These are phyloP conservation scores for Parasarocladium wereldwijsianum DNA, from an alignment of 2,329 filamentous ascomycete genomes.

Conservation along the genomic window DNA sequence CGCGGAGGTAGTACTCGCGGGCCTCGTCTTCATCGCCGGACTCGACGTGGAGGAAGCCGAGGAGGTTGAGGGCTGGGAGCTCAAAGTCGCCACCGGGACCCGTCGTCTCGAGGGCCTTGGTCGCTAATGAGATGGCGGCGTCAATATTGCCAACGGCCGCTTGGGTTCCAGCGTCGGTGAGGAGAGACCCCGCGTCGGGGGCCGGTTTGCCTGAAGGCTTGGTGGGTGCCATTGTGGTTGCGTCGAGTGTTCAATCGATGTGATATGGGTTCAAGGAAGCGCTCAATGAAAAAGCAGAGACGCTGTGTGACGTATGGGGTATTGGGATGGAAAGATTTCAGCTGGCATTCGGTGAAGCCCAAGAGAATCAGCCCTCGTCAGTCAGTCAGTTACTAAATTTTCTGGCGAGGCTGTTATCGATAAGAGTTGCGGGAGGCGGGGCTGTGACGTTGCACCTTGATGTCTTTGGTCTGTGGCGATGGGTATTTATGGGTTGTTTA, in stretches of 20 bases:
- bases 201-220: slow-evolving; percentile 22
- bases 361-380: neutral
- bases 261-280: slow-evolving; percentile 3
- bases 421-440: slow-evolving; percentile 3
- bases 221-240: slow-evolving; percentile 24
- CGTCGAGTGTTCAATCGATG: neutral
- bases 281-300: too few species aligned
- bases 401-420: slow-evolving; percentile 6
- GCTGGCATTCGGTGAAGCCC: neutral
- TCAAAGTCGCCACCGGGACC: slow-evolving; percentile 32
- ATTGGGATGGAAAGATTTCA: neutral
- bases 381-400: slow-evolving; percentile 6
- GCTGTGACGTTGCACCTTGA: neutral
- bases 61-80: slow-evolving; percentile 55
- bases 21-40: slow-evolving; percentile 68
- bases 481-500: too few species aligned
- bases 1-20: slow-evolving; percentile 54
- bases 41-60: slow-evolving; percentile 73
- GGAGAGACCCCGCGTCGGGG: slow-evolving; percentile 16
- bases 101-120: slow-evolving; percentile 26
- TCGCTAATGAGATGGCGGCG: slow-evolving; percentile 23
- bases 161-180: slow-evolving; percentile 25
- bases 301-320: too few species aligned
- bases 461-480: too few species aligned
- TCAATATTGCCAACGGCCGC: slow-evolving; percentile 27